Conservation (phyloP, 768 basidiomycete genomes). For the Gymnopilus junonius region DNA sequence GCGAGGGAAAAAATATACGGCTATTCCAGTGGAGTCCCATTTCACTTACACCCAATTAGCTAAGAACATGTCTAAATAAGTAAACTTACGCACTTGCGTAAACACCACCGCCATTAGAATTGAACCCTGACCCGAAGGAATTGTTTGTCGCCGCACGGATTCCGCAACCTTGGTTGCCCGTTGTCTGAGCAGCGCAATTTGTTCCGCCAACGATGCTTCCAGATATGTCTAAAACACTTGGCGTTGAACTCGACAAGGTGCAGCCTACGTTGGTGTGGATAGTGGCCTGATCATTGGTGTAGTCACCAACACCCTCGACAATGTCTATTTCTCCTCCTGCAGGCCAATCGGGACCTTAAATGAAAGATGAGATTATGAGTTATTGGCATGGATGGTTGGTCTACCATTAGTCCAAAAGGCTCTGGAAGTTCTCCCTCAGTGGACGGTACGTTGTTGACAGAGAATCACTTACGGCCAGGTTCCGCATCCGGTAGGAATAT, state of each 20-base stretch:
- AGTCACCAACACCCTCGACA: conserved; percentile 81
- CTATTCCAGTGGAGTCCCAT: conserved; percentile 78
- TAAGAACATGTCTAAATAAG: background rate
- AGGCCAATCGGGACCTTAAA: conserved; percentile 67
- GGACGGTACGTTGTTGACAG: background rate
- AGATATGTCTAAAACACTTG: conserved; percentile 55
- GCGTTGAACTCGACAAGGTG: conserved; percentile 52
- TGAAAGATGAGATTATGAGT: conserved; percentile 45
- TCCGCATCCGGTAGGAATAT: conserved; percentile 91
- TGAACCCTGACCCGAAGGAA: conserved; percentile 88
- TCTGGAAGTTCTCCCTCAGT: conserved; percentile 32
- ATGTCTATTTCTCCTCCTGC: conserved; percentile 80
- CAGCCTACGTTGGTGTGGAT: conserved; percentile 82
- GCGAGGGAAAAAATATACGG: conserved; percentile 83
- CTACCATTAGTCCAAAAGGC: conserved; percentile 55
- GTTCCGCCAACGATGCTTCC: conserved; percentile 71
- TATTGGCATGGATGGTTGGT: conserved; percentile 20
- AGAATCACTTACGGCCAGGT: conserved; percentile 69
- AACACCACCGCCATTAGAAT: conserved; percentile 82
- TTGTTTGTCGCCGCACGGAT: conserved; percentile 60
- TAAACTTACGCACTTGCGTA: conserved; percentile 76
- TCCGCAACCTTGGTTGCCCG: conserved; percentile 83
- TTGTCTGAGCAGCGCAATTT: conserved; percentile 72
- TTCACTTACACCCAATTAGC: conserved; percentile 50
- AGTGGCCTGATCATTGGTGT: conserved; percentile 82